Percentiles rank a stretch among this genome's conserved stretches.
Conservation (phyloP, 441 rosid species). For the Metrosideros polymorpha region DNA sequence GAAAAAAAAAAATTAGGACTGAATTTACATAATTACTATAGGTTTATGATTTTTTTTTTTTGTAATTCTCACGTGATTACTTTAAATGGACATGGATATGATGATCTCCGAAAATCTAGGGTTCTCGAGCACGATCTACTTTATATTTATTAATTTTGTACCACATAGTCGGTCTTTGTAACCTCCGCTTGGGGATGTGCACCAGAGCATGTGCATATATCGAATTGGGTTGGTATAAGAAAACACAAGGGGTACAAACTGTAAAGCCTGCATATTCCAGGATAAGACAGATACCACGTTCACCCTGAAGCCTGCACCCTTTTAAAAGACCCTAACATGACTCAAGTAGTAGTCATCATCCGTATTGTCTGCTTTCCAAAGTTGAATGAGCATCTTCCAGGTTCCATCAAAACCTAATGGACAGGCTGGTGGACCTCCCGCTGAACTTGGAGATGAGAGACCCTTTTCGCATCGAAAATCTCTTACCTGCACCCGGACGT, state of each 20-base stretch:
- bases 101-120: accelerated
- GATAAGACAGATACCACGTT: not conserved
- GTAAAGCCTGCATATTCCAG: not conserved
- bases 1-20: no score
- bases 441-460: not conserved
- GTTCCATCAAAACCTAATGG: not conserved
- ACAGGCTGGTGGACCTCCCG: not conserved
- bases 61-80: no score
- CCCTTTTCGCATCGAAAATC: not conserved
- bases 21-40: no score
- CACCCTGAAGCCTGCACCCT: not conserved
- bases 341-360: not conserved
- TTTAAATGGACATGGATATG: not conserved
- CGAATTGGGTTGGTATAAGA: not conserved
- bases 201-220: not conserved
- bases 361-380: not conserved
- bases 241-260: not conserved
- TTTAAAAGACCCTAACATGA: not conserved
- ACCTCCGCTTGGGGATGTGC: not conserved
- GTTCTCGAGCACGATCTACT: not conserved
- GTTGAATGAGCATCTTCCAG: not conserved
- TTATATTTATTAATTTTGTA: not conserved
- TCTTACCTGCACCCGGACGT: not conserved
- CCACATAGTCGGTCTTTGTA: not conserved
- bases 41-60: no score